phyloP scores from a whole-genome alignment of 2,329 filamentous ascomycete genomes.

The Pseudogymnoascus sp. region DNA sequence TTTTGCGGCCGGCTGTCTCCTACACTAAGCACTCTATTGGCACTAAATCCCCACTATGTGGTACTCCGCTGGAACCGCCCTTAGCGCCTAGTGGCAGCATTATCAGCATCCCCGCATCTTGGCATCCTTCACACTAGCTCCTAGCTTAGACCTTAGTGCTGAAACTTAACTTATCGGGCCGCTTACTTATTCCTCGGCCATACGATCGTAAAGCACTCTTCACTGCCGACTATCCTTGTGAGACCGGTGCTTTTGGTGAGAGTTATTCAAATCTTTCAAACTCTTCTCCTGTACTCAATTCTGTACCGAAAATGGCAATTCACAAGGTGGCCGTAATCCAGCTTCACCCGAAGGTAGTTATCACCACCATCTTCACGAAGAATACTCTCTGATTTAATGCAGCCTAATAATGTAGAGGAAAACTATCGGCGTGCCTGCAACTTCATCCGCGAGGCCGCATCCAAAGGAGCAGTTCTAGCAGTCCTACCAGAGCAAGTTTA shows the following conservation, averaged over 20 bases:
- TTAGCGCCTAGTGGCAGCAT: not conserved
- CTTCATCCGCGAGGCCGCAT: slow-evolving; percentile 42
- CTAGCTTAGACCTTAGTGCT: not conserved
- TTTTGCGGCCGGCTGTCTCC: not conserved
- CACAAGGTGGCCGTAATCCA: slow-evolving; percentile 44
- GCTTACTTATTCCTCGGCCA: slow-evolving; percentile 8
- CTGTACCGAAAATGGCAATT: slow-evolving; percentile 16
- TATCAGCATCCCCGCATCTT: not conserved
- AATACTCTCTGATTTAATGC: not conserved
- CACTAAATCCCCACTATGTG: not conserved
- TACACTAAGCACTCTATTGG: not conserved
- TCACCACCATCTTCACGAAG: not conserved
- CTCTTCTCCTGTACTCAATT: not conserved
- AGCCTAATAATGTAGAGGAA: slow-evolving; percentile 30
- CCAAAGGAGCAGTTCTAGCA: slow-evolving; percentile 45
- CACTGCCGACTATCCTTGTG: not conserved
- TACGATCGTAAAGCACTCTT: not conserved
- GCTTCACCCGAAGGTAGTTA: slow-evolving; percentile 36
- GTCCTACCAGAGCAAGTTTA: slow-evolving; percentile 48
- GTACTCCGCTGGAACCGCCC: not conserved
- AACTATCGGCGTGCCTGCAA: slow-evolving; percentile 33
- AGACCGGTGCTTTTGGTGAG: not conserved
- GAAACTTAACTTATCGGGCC: not conserved
- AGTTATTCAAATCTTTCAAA: not conserved
- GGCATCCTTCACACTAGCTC: not conserved